These are phyloP conservation scores for Halenospora varia DNA, from an alignment of 495 filamentous ascomycete genomes.

Conservation along the genomic window DNA sequence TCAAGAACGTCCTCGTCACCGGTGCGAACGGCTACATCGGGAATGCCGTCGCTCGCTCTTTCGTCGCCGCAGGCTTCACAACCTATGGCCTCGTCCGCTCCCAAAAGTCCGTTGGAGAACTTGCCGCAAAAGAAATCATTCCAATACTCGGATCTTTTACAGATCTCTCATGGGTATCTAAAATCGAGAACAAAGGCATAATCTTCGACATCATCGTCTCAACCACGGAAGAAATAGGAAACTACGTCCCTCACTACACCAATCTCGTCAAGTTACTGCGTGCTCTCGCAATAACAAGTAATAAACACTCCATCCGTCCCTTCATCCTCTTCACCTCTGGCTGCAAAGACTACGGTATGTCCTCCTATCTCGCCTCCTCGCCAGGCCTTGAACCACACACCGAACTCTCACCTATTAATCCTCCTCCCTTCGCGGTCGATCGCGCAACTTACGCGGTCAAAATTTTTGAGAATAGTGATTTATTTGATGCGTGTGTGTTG, in stretches of 20 bases:
- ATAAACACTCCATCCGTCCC: conserved; percentile 23
- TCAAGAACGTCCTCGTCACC: conserved; percentile 34
- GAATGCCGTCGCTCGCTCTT: conserved; percentile 36
- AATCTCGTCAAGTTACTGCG: conserved; percentile 25
- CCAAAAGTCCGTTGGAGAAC: conserved; percentile 12
- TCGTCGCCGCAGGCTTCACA: conserved; percentile 35
- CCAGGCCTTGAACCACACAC: conserved; percentile 30
- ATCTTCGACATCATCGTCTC: conserved; percentile 34
- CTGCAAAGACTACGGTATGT: conserved; percentile 42
- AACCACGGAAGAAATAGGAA: conserved; percentile 30
- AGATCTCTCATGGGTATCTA: conserved; percentile 12
- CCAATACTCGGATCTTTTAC: conserved; percentile 29
- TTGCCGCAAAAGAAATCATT: conserved; percentile 31
- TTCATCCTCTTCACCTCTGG: conserved; percentile 37
- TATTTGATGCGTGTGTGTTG: conserved; percentile 36
- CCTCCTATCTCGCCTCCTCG: conserved; percentile 23
- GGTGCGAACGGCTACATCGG: conserved; percentile 42
- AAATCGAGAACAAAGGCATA: conserved; percentile 6
- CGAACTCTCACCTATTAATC: conserved; percentile 31
- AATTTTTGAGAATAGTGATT: conserved; percentile 26
- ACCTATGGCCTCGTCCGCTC: conserved; percentile 35
- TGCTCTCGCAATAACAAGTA: conserved; percentile 13
- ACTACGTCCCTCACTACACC: conserved; percentile 31
- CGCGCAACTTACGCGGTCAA: conserved; percentile 20
- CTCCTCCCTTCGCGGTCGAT: conserved; percentile 14